Evolutionary conservation across 116 monocot species (phyloP), one percentile per base, ranked within the genome.

Genomic region (Cymodocea nodosa): DNA sequence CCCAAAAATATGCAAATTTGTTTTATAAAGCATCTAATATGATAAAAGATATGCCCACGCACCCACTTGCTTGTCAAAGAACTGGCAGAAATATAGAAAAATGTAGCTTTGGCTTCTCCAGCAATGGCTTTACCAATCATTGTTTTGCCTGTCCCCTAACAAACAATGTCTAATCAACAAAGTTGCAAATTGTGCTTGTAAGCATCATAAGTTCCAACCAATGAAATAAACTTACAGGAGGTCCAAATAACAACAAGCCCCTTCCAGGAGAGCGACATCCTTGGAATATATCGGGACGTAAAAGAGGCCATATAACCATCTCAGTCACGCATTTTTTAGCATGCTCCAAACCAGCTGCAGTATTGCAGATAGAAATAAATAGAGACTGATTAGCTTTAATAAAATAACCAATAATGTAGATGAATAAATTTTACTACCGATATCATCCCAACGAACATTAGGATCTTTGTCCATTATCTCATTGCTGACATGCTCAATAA

Each of bases 41-140:
- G 25, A 35, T 25, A 25, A 30, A 25, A 66, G 59, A 66, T n/a
- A 23, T 20, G 25, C 52, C 20, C 5, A 65, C 72, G 56, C 64
- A 91, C 97, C 91, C 91, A 97, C 75, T 97, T 97, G 78, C 97
- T 91, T 50, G 97, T 97, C 71, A 88, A 77, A 66, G 85, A 97
- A 82, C 97, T 88, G 37, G 91, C 90, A 63, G 97, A 91, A 72
- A 97, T 97, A 73, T 91, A 90, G 80, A 97, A 97, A 82, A 97
- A 90, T 13, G 91, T 97, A 56, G 97, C 87, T 78, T 91, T 97
- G 2, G 95, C 90, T 75, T 97, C 95, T 70, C 95, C 90, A 79
- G 95, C 95, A 74, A 97, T 97, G 2, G 90, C 91, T 72, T 97
- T 95, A n/a, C 95, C 95, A 49, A 97, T 87, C 95, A 90, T 90